Base-by-base conservation (phyloP, 83 land plant genomes). In the Isoetes engelmannii region DNA sequence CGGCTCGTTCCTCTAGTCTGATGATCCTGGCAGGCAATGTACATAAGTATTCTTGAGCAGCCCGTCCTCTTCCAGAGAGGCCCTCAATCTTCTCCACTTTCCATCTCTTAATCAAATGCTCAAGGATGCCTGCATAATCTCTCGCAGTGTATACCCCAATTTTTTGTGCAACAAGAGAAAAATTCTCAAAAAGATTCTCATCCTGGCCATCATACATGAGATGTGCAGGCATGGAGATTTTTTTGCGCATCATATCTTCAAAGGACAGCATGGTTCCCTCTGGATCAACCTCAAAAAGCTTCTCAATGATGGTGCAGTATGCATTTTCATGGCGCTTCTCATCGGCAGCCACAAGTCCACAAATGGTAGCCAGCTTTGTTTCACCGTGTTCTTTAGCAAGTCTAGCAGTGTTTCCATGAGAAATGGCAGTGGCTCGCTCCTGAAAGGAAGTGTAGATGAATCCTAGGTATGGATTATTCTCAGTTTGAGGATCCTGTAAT, bases 401-500 rank as follows among this genome's bases (percentile, higher is more conserved):
- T 9, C 77, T 50, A 5, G 77, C 77, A 45, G 77, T 74, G 77
- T 74, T 74, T 0, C 77, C 77, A 54, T 74, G 77, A 4, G 77
- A 74, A 5, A 74, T 71, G 66, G 70, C 70, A 19, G 77, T 74
- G 0, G 68, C 63, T 6, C 72, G 17, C 74, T 69, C 72, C 71
- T 69, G 72, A n/a, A 69, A 69, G 7, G 72, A 10, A 4, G 72
- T 69, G 47, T 69, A 69, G 5, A 69, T 54, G 72, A 69, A 69
- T 21, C 72, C 72, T 44, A 58, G 17, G 45, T 69, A 69, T 4
- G 72, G 72, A 0, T 69, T 69, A 47, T 69, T 69, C 68, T 69
- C 72, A 15, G 67, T 69, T 44, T 69, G 72, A 7, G 72, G 68
- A 4, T 69, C 72, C 72, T 69, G 72, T 48, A 59, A 6, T 49